phyloP scores from a whole-genome alignment of 148 eudicot species.

The Cornus suecica region DNA sequence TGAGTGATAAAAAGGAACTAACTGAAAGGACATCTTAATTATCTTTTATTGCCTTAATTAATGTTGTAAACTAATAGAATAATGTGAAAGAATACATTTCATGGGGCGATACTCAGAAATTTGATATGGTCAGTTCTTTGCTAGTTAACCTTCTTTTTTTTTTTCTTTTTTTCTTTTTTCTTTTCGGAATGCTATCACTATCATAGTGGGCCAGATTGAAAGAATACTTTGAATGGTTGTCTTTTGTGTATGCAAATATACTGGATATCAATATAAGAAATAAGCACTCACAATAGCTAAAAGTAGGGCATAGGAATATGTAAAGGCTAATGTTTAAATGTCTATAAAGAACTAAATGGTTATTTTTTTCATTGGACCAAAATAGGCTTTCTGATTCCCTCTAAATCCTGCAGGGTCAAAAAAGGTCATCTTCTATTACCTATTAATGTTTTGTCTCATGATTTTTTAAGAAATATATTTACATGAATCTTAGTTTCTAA shows the following conservation, averaged over 20 bases:
- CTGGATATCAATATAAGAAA: neutral
- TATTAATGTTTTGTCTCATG: neutral
- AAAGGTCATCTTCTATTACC: neutral
- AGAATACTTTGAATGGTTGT: no score
- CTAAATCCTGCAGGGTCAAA: neutral
- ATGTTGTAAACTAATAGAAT: neutral
- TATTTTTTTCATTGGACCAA: neutral
- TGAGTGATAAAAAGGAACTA: constrained; percentile 24
- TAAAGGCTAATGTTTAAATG: no score
- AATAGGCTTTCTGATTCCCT: neutral
- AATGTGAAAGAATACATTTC: neutral
- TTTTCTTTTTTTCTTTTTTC: no score
- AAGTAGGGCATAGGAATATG: neutral
- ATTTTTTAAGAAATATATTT: neutral
- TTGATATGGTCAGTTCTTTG: neutral
- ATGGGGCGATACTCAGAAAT: neutral
- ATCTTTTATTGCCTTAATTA: neutral
- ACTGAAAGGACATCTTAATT: constrained; percentile 1
- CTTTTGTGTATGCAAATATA: no score
- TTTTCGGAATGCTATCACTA: neutral
- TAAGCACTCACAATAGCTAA: neutral
- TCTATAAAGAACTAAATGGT: neutral
- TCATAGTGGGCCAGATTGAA: neutral
- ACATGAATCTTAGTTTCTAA: neutral
- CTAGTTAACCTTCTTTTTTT: neutral